These are phyloP conservation scores for Elongisporangium anandrum DNA, from an alignment of 352 stramenopile genomes.

Conservation along the genomic window DNA sequence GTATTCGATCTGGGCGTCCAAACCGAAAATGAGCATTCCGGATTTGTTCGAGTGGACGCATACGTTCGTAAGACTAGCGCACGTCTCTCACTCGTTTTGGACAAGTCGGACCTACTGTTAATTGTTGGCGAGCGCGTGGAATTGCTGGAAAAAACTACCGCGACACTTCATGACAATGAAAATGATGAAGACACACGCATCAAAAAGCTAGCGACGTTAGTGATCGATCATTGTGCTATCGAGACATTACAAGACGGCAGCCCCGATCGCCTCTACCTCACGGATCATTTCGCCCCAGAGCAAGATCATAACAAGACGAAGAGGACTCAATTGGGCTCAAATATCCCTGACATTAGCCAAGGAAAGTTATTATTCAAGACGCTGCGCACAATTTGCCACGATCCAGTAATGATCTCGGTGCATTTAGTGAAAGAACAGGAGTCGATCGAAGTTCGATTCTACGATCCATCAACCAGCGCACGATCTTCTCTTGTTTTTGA, in stretches of 20 bases:
- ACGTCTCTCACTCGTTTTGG: slow-evolving; percentile 40
- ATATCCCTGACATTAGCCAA: background rate
- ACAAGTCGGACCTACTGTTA: slow-evolving; percentile 35
- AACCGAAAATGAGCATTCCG: background rate
- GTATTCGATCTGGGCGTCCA: slow-evolving; percentile 48
- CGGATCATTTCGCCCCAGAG: slow-evolving; percentile 24
- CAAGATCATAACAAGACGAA: background rate
- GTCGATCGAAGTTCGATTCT: slow-evolving; percentile 23
- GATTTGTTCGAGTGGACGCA: slow-evolving; percentile 35
- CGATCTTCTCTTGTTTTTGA: slow-evolving; percentile 12
- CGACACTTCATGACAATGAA: background rate
- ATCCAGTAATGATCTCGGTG: slow-evolving; percentile 33
- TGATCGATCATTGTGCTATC: slow-evolving; percentile 55
- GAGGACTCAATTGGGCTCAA: background rate
- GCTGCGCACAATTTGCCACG: slow-evolving; percentile 26
- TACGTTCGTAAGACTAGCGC: slow-evolving; percentile 53
- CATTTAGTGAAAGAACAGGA: slow-evolving; percentile 10
- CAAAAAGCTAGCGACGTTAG: slow-evolving; percentile 23
- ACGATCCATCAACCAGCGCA: slow-evolving; percentile 42
- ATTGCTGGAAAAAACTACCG: slow-evolving; percentile 8
- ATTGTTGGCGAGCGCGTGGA: slow-evolving; percentile 29
- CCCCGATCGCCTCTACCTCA: slow-evolving; percentile 40
- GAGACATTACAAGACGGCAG: slow-evolving; percentile 45
- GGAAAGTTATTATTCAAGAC: slow-evolving; percentile 39
- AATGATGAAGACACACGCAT: slow-evolving; percentile 3